Conservation (phyloP, 345 rosid genomes). For the Murraya koenigii region DNA sequence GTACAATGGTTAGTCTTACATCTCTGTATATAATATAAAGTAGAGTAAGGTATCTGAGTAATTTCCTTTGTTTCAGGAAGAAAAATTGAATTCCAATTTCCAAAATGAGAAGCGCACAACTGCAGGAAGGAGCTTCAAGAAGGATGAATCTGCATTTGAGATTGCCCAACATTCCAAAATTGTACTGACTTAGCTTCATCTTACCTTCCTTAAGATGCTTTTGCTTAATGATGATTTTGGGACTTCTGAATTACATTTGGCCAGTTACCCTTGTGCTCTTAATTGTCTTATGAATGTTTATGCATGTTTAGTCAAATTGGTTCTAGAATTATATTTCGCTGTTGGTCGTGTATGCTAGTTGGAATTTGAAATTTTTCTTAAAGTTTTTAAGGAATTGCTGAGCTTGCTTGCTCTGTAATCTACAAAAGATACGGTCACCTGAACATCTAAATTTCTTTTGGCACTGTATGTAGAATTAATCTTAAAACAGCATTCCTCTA, state of each 20-base stretch:
- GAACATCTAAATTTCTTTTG: not conserved
- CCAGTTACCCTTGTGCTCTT: not conserved
- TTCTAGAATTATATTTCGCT: not conserved
- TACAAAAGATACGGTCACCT: not conserved
- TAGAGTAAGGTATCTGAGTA: not conserved
- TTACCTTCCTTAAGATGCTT: not conserved
- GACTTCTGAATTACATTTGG: not conserved
- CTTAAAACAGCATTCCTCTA: slow-evolving; percentile 2
- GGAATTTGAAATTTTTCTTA: not conserved
- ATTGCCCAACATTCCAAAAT: slow-evolving; percentile 25
- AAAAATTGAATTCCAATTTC: slow-evolving; percentile 12
- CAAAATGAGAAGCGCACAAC: slow-evolving; percentile 14
- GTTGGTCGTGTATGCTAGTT: not conserved
- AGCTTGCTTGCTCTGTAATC: not conserved
- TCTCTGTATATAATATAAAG: not conserved
- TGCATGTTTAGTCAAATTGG: not conserved
- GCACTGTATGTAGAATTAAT: not conserved
- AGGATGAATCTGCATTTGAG: slow-evolving; percentile 21
- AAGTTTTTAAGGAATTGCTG: not conserved
- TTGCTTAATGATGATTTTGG: not conserved
- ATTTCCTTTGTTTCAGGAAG: slow-evolving; percentile 19
- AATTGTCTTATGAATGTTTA: not conserved
- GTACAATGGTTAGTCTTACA: slow-evolving; percentile 44
- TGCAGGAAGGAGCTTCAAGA: slow-evolving; percentile 9
- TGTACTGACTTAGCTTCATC: slow-evolving; percentile 21